Evolutionary conservation across 768 basidiomycete species (phyloP).

Genomic region (Phaeotremella skinneri): DNA sequence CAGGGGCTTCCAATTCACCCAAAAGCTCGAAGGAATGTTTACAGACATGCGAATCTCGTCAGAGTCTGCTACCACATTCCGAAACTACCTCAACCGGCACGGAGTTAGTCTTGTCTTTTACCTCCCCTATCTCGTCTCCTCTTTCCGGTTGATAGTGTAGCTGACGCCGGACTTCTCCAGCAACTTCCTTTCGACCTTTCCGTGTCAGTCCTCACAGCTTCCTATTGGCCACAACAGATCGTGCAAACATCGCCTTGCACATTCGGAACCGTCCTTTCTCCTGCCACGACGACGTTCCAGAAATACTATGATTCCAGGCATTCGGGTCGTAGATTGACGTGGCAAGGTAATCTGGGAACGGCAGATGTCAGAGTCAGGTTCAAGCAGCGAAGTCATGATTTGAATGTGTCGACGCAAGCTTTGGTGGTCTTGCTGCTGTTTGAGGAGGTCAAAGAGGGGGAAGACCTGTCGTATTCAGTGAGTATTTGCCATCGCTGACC

Average conservation of each 20-base stretch:
- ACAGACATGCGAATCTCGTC: slow-evolving; percentile 85
- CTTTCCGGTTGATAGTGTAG: background rate
- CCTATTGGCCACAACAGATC: slow-evolving; percentile 86
- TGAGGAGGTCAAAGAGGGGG: slow-evolving; percentile 65
- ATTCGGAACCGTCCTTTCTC: slow-evolving; percentile 64
- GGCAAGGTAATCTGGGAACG: slow-evolving; percentile 85
- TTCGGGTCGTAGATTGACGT: slow-evolving; percentile 82
- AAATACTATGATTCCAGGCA: slow-evolving; percentile 85
- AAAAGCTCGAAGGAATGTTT: slow-evolving; percentile 99
- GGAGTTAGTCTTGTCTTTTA: slow-evolving; percentile 60
- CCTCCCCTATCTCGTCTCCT: background rate
- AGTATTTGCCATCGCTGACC: slow-evolving; percentile 31
- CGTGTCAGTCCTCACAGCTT: slow-evolving; percentile 92
- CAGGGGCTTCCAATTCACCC: slow-evolving; percentile 89
- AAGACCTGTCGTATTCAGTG: slow-evolving; percentile 74
- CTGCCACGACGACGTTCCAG: slow-evolving; percentile 74
- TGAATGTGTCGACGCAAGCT: slow-evolving; percentile 88
- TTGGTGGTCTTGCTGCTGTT: slow-evolving; percentile 85
- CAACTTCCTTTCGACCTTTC: slow-evolving; percentile 72
- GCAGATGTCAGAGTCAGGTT: slow-evolving; percentile 84
- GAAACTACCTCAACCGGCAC: slow-evolving; percentile 58
- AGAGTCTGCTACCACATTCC: slow-evolving; percentile 67
- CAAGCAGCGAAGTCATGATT: slow-evolving; percentile 73
- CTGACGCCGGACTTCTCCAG: slow-evolving; percentile 53
- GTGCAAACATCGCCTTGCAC: slow-evolving; percentile 60